A percentile compares a stretch with the other conserved stretches of the same genome.
phyloP scores from a whole-genome alignment of 345 rosid species.

The Syzygium oleosum region DNA sequence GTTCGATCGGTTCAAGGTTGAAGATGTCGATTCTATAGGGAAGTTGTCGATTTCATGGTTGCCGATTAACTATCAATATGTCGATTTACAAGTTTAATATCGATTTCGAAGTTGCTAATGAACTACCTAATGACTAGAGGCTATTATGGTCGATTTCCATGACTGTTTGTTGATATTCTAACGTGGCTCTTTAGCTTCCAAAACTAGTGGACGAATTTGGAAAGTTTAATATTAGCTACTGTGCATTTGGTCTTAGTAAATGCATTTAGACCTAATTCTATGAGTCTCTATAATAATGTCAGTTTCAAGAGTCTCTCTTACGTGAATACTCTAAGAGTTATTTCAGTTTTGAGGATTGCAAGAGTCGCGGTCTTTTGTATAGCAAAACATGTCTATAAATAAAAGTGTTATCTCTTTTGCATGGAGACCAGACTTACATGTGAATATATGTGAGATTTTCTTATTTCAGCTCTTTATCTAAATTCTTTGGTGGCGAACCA shows the following conservation, averaged over 20 bases:
- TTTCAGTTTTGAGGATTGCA: background rate
- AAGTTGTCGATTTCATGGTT: background rate
- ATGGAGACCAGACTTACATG: background rate
- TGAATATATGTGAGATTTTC: background rate
- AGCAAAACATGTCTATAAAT: background rate
- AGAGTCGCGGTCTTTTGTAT: fast-evolving
- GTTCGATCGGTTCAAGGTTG: background rate
- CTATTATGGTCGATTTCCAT: background rate
- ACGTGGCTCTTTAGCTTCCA: background rate
- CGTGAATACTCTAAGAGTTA: background rate
- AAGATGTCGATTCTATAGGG: background rate
- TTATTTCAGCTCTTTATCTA: background rate
- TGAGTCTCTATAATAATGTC: background rate
- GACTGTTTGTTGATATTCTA: background rate
- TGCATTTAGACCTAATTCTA: background rate
- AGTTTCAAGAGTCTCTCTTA: background rate
- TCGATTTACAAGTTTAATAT: background rate
- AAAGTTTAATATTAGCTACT: background rate
- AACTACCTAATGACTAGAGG: background rate
- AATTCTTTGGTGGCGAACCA: background rate
- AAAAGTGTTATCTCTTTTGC: background rate
- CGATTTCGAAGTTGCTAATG: background rate
- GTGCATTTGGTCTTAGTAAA: background rate
- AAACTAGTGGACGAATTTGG: background rate
- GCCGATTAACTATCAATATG: background rate